Evolutionary conservation across 306 rosid genomes (phyloP).

Genomic region (Medicago lupulina): DNA sequence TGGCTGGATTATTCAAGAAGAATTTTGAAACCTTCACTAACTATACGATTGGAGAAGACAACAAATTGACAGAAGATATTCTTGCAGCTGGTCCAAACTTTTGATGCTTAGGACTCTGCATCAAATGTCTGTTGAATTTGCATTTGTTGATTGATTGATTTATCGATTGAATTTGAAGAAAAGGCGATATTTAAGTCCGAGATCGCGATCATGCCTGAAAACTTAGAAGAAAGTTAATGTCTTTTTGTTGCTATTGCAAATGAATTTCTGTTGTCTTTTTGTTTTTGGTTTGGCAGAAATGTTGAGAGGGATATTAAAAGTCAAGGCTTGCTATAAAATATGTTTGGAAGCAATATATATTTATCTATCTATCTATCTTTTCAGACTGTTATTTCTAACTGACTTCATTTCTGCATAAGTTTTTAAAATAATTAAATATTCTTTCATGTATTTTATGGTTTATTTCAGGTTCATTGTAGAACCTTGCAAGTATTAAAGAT

Average conservation of each 20-base stretch:
- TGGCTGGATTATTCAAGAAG: slow-evolving; percentile 73
- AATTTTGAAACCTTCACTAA: slow-evolving; percentile 70
- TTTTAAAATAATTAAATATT: too few species aligned
- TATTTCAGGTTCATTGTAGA: too few species aligned
- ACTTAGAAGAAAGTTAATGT: slow-evolving; percentile 1
- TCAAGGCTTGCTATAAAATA: neutral
- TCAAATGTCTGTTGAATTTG: neutral
- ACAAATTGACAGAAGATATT: slow-evolving; percentile 71
- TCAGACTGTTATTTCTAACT: neutral
- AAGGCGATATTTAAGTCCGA: neutral
- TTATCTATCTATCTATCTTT: neutral
- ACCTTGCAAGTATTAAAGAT: too few species aligned
- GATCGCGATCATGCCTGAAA: neutral
- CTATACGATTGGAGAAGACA: slow-evolving; percentile 67
- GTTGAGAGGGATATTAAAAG: neutral
- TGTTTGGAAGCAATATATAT: neutral
- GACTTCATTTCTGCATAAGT: neutral
- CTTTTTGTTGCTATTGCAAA: neutral
- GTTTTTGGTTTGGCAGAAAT: neutral
- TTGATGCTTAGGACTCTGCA: slow-evolving; percentile 41
- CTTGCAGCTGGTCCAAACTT: slow-evolving; percentile 78
- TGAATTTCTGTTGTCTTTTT: neutral
- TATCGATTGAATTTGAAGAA: neutral
- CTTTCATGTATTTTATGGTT: too few species aligned
- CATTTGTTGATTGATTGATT: neutral